Conservation (phyloP, 805 yeast genomes). For the Metschnikowia lochheadii region DNA sequence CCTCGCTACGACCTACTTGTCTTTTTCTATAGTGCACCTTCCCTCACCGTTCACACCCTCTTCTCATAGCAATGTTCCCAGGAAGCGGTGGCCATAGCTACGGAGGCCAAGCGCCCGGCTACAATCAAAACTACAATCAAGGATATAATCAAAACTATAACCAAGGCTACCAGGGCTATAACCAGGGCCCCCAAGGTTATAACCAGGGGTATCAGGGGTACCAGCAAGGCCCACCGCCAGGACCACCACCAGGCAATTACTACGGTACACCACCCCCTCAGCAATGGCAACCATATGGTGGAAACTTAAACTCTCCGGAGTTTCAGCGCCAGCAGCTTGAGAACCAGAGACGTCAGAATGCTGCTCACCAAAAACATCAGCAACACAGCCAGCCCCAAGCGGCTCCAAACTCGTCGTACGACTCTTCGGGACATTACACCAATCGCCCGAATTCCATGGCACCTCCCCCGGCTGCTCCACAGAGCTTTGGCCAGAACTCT, state of each 20-base stretch:
- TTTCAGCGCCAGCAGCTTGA: conserved; percentile 16
- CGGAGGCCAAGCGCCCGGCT: conserved; percentile 10
- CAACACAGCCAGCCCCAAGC: conserved; percentile 15
- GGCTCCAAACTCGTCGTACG: conserved; percentile 17
- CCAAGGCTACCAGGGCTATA: conserved; percentile 7
- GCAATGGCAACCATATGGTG: conserved; percentile 15
- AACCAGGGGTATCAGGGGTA: background rate
- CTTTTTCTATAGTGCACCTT: background rate
- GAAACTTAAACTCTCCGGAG: conserved; percentile 15
- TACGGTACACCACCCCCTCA: conserved; percentile 19
- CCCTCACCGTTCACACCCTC: background rate
- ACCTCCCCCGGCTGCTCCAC: conserved; percentile 30
- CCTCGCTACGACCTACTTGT: background rate
- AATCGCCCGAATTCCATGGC: conserved; percentile 3
- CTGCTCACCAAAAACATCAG: conserved; percentile 7
- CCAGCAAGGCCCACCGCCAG: conserved; percentile 3
- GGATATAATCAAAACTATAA: conserved; percentile 8
- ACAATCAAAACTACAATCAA: conserved; percentile 10
- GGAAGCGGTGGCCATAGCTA: conserved; percentile 21
- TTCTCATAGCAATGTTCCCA: conserved; percentile 20
- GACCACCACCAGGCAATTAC: conserved; percentile 20
- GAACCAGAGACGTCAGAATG: conserved; percentile 17
- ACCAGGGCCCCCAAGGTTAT: conserved; percentile 4
- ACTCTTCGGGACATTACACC: conserved; percentile 15
- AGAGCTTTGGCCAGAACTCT: conserved; percentile 33